These are phyloP conservation scores for Pseudogymnoascus pannorum DNA, from an alignment of 2,329 filamentous ascomycete genomes.

Conservation along the genomic window DNA sequence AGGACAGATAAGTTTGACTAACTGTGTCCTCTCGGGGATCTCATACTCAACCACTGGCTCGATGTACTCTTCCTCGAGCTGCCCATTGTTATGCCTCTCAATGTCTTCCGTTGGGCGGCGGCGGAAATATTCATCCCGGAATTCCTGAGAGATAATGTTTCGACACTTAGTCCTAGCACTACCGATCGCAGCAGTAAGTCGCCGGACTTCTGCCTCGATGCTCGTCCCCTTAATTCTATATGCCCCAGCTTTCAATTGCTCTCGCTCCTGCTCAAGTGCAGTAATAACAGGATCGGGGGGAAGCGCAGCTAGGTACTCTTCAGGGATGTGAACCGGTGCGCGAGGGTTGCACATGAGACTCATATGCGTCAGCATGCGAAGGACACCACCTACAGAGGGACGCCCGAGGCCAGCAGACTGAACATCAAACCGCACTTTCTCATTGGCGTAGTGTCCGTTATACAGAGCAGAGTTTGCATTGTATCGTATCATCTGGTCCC, in stretches of 20 bases:
- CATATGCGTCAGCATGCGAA: constrained; percentile 9
- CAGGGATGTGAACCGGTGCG: not conserved
- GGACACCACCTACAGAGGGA: constrained; percentile 2
- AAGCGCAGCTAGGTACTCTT: constrained; percentile 4
- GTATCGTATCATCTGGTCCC: constrained; percentile 14
- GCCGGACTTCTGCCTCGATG: constrained; percentile 8
- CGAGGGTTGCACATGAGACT: constrained; percentile 11
- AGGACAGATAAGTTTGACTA: constrained; percentile 15
- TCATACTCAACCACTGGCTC: constrained; percentile 17
- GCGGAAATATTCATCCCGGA: not conserved
- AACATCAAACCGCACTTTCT: constrained; percentile 15
- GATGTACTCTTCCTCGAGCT: constrained; percentile 10
- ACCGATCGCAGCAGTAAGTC: constrained; percentile 1
- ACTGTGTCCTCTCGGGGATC: constrained; percentile 15
- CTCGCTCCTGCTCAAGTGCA: constrained; percentile 7
- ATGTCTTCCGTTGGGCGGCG: constrained; percentile 15
- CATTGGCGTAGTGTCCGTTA: constrained; percentile 11
- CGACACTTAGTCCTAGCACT: constrained; percentile 4
- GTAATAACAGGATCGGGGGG: not conserved
- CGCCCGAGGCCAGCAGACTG: constrained; percentile 16
- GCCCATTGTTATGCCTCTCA: constrained; percentile 16
- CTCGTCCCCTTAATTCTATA: constrained; percentile 1
- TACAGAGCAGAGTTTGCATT: constrained; percentile 9
- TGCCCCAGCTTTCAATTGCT: constrained; percentile 7
- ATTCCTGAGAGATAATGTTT: constrained; percentile 9